phyloP scores from a whole-genome alignment of 495 filamentous ascomycete genomes.

The Xylaria cubensis region DNA sequence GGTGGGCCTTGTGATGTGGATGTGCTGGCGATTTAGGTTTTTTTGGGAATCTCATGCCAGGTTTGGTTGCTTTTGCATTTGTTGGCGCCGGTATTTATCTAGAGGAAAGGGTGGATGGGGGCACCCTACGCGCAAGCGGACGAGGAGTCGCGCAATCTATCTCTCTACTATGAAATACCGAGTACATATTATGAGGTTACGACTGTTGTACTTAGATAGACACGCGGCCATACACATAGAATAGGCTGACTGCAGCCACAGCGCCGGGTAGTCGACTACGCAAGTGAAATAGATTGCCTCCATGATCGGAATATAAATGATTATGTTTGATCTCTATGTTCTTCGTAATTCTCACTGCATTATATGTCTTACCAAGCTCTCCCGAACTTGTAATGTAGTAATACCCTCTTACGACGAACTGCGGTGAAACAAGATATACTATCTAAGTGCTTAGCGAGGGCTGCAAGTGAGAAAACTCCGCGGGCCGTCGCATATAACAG shows the following conservation, averaged over 20 bases:
- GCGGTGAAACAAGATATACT: not conserved
- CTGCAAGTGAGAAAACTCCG: not conserved
- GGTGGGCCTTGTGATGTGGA: not conserved
- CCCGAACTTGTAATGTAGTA: too few relatives aligned
- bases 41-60: not conserved
- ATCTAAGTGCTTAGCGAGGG: not conserved
- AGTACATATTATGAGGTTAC: constrained; percentile 2
- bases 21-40: constrained; percentile 1
- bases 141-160: not conserved
- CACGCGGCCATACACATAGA: not conserved
- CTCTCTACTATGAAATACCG: not conserved
- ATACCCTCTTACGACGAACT: too few relatives aligned
- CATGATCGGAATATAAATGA: not conserved
- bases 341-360: not conserved
- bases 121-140: not conserved
- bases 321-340: not conserved
- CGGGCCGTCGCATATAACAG: not conserved
- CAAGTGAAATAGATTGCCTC: not conserved
- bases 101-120: not conserved
- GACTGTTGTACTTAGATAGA: not conserved
- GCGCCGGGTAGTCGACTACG: not conserved
- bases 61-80: constrained; percentile 9
- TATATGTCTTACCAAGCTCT: not conserved
- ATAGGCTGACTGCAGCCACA: not conserved
- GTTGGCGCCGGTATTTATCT: not conserved